Evolutionary conservation across 2,329 filamentous ascomycete genomes (phyloP).

Genomic region (Pseudopyrenochaeta lycopersici): DNA sequence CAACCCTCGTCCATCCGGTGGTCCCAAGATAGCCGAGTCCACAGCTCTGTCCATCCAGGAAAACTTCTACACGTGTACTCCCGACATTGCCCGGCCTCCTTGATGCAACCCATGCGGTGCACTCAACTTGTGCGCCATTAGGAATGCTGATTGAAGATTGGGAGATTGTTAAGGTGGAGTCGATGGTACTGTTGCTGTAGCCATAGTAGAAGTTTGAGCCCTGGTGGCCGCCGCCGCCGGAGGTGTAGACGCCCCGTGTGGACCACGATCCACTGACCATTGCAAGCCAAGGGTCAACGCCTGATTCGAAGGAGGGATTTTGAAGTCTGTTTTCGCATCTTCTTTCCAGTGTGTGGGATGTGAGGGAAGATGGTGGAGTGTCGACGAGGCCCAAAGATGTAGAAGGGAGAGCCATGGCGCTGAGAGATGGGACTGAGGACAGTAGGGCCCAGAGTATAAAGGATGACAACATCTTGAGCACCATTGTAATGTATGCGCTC

Average conservation of each 20-base stretch:
- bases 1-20: slow-evolving; percentile 20
- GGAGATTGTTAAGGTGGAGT: slow-evolving; percentile 18
- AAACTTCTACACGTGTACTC: slow-evolving; percentile 23
- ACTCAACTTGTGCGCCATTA: slow-evolving; percentile 7
- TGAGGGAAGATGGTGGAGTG: background rate
- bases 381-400: background rate
- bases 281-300: slow-evolving; percentile 20
- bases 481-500: background rate
- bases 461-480: background rate
- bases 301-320: slow-evolving; percentile 31
- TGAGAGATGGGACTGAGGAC: slow-evolving; percentile 1
- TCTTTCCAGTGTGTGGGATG: background rate
- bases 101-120: slow-evolving; percentile 20
- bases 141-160: slow-evolving; percentile 18
- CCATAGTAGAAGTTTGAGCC: slow-evolving; percentile 16
- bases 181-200: slow-evolving; percentile 17
- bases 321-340: slow-evolving; percentile 20
- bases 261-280: slow-evolving; percentile 27
- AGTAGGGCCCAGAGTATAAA: slow-evolving; percentile 6
- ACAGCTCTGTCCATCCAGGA: slow-evolving; percentile 23
- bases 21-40: slow-evolving; percentile 6
- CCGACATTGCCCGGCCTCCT: slow-evolving; percentile 10
- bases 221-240: slow-evolving; percentile 8
- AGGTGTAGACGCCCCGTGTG: slow-evolving; percentile 6
- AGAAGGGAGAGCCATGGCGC: slow-evolving; percentile 1